phyloP scores from a whole-genome alignment of 2,329 filamentous ascomycete genomes.

The Fusarium sp. region DNA sequence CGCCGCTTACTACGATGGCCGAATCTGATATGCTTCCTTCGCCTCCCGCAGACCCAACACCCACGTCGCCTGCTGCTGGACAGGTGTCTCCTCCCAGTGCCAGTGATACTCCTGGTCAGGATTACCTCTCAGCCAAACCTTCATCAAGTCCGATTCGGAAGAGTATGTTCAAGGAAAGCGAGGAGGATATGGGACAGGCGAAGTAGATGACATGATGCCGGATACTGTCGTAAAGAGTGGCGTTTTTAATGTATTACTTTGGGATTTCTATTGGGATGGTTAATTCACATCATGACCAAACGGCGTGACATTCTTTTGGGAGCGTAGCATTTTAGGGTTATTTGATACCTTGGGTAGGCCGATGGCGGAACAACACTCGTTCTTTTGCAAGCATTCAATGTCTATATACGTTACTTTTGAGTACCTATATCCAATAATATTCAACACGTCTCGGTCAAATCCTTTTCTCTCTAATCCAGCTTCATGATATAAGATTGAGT shows the following conservation, averaged over 20 bases:
- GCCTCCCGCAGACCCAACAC: conserved; percentile 18
- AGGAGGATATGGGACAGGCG: conserved; percentile 52
- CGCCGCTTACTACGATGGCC: conserved; percentile 16
- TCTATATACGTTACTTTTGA: conserved; percentile 34
- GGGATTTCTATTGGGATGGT: neutral
- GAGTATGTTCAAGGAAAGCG: conserved; percentile 57
- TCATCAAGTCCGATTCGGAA: conserved; percentile 47
- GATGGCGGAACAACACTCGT: conserved; percentile 24
- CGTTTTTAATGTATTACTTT: conserved; percentile 28
- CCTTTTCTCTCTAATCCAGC: neutral
- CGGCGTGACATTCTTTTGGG: conserved; percentile 34
- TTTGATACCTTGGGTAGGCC: conserved; percentile 13
- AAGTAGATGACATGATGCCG: conserved; percentile 17
- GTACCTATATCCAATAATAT: conserved; percentile 21
- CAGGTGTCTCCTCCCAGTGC: conserved; percentile 47
- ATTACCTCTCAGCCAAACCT: conserved; percentile 46
- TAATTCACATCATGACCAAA: conserved; percentile 1
- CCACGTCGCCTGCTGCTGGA: conserved; percentile 17
- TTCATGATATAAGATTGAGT: neutral
- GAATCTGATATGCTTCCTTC: conserved; percentile 25
- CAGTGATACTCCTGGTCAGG: conserved; percentile 41
- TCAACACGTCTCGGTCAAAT: neutral
- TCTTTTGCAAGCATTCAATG: conserved; percentile 21
- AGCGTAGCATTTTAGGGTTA: conserved; percentile 16
- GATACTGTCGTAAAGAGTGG: conserved; percentile 14